phyloP scores from a whole-genome alignment of 345 rosid species.

The Anastatica hierochuntica region DNA sequence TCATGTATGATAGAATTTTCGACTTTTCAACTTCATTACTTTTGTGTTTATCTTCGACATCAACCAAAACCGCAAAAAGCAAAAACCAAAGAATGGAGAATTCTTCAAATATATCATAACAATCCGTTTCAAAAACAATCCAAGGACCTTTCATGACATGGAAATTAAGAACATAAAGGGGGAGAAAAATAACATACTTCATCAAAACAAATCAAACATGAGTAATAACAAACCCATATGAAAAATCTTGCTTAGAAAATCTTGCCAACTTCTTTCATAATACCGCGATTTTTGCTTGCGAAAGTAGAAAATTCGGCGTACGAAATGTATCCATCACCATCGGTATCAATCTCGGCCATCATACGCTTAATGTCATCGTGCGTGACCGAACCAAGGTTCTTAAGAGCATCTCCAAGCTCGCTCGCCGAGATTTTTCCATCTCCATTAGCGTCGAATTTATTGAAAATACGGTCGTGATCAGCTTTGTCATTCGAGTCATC shows the following conservation, averaged over 20 bases:
- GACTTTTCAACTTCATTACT: no score
- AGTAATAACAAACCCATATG: background rate
- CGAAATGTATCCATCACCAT: slow-evolving; percentile 84
- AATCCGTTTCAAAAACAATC: slow-evolving; percentile 1
- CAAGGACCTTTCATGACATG: no score
- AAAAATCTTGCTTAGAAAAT: slow-evolving; percentile 32
- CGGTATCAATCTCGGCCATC: slow-evolving; percentile 90
- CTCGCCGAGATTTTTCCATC: slow-evolving; percentile 72
- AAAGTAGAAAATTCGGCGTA: slow-evolving; percentile 55
- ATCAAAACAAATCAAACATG: slow-evolving; percentile 14
- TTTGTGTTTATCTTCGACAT: no score
- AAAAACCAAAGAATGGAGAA: no score
- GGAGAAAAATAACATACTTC: background rate
- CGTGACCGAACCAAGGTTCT: slow-evolving; percentile 54
- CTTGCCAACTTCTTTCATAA: slow-evolving; percentile 84
- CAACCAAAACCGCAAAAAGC: no score
- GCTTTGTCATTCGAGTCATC: slow-evolving; percentile 47
- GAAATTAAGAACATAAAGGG: background rate
- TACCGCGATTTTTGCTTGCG: slow-evolving; percentile 64
- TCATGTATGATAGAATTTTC: no score
- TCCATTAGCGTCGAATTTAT: slow-evolving; percentile 67
- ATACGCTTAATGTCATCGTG: slow-evolving; percentile 53
- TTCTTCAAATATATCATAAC: slow-evolving; percentile 1
- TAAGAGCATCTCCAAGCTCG: slow-evolving; percentile 70
- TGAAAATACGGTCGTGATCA: slow-evolving; percentile 59